Conservation (phyloP, 2,329 filamentous ascomycete genomes). For the Eutypa lata region DNA sequence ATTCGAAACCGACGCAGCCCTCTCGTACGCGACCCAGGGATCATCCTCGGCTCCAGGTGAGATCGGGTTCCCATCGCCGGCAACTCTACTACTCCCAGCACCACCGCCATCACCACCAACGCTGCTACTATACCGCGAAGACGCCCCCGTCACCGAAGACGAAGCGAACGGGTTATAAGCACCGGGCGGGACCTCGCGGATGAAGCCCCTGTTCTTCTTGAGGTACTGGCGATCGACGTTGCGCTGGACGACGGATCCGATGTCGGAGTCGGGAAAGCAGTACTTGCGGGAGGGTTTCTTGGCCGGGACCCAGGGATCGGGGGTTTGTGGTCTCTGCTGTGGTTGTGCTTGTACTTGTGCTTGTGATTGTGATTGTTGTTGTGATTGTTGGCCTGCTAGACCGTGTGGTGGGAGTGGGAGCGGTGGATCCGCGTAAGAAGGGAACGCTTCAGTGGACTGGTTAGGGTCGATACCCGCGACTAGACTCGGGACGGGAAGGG, state of each 20-base stretch:
- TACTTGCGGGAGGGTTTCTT: constrained; percentile 7
- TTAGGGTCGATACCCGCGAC: not conserved
- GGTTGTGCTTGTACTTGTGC: too few relatives aligned
- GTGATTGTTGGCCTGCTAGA: not conserved
- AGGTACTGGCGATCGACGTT: constrained; percentile 12
- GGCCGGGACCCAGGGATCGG: constrained; percentile 4
- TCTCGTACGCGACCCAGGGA: not conserved
- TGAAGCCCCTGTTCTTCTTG: constrained; percentile 6
- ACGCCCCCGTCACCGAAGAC: not conserved
- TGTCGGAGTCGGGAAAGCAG: constrained; percentile 14
- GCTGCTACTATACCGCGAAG: not conserved
- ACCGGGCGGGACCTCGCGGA: constrained; percentile 3
- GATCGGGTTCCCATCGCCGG: not conserved
- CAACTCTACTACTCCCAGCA: not conserved
- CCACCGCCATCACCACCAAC: not conserved
- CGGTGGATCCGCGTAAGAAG: constrained; percentile 1
- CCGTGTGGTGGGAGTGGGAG: too few relatives aligned
- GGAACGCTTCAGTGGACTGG: constrained; percentile 5
- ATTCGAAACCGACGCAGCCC: not conserved
- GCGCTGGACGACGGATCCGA: constrained; percentile 5
- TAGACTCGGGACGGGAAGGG: not conserved
- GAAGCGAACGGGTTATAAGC: constrained; percentile 11
- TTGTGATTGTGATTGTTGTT: too few relatives aligned
- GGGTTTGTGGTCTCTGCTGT: not conserved
- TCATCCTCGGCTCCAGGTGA: not conserved